Evolutionary conservation across 148 eudicot species (phyloP).

Genomic region (Arctostaphylos glauca): DNA sequence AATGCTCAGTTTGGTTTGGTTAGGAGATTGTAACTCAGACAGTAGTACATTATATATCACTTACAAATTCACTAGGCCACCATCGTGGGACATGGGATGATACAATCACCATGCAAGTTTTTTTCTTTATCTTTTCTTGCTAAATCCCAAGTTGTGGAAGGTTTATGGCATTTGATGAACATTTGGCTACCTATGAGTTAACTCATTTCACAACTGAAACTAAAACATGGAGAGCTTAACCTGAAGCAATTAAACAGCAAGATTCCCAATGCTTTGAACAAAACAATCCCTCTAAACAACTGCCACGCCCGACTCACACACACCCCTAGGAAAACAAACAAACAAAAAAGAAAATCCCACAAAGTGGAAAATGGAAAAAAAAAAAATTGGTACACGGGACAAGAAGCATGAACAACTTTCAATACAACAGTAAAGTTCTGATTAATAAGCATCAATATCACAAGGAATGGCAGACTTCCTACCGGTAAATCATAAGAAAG

Average conservation of each 20-base stretch:
- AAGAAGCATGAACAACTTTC: neutral
- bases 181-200: neutral
- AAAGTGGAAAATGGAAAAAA: neutral
- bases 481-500: conserved; percentile 79
- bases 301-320: neutral
- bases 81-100: neutral
- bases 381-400: neutral
- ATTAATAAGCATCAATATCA: conserved; percentile 10
- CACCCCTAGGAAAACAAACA: neutral
- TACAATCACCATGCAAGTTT: neutral
- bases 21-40: neutral
- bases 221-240: neutral
- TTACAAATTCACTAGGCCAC: neutral
- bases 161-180: neutral
- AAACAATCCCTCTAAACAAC: neutral
- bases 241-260: conserved; percentile 2
- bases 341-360: neutral
- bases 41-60: neutral
- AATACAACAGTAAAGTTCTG: neutral
- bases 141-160: neutral
- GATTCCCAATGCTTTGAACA: neutral
- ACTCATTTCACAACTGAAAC: neutral
- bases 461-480: conserved; percentile 22
- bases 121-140: neutral
- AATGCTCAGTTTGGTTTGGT: too few relatives aligned